Percentiles rank a stretch among this genome's conserved stretches.
These are phyloP conservation scores for Magnusiomyces starmeri DNA, from an alignment of 1,139 yeast genomes.

Conservation along the genomic window DNA sequence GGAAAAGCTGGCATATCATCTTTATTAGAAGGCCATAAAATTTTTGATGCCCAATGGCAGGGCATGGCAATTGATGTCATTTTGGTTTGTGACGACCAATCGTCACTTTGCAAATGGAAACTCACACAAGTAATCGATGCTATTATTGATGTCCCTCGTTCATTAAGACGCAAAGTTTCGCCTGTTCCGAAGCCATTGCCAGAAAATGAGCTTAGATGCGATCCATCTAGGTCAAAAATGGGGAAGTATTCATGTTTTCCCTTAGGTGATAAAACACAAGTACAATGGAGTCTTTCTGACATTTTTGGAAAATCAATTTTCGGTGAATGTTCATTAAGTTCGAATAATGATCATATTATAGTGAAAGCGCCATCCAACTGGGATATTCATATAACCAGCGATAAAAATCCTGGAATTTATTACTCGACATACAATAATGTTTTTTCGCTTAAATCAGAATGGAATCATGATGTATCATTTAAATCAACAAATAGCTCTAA, in stretches of 20 bases:
- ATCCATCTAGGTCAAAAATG: slow-evolving; percentile 44
- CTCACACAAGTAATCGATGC: slow-evolving; percentile 69
- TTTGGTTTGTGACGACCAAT: slow-evolving; percentile 44
- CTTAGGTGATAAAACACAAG: slow-evolving; percentile 45
- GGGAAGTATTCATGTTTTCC: slow-evolving; percentile 77
- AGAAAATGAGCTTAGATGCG: slow-evolving; percentile 66
- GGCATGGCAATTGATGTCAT: slow-evolving; percentile 79
- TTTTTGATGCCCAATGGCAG: slow-evolving; percentile 95
- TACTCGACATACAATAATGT: slow-evolving; percentile 12
- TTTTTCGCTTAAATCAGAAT: slow-evolving; percentile 21
- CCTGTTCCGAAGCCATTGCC: slow-evolving; percentile 79
- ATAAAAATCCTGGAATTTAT: slow-evolving; percentile 10
- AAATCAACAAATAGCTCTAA: slow-evolving; percentile 32
- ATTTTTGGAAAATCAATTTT: slow-evolving; percentile 61
- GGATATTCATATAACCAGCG: slow-evolving; percentile 17
- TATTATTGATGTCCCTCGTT: slow-evolving; percentile 64
- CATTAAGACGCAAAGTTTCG: slow-evolving; percentile 52
- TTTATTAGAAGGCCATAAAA: slow-evolving; percentile 83
- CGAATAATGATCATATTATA: slow-evolving; percentile 21
- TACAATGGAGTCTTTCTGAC: slow-evolving; percentile 50
- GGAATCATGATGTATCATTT: slow-evolving; percentile 37
- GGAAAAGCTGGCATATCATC: slow-evolving; percentile 88
- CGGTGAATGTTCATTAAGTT: slow-evolving; percentile 53
- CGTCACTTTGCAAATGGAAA: slow-evolving; percentile 40
- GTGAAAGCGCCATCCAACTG: slow-evolving; percentile 29